Conservation (phyloP, 1,139 yeast species). For the Scheffersomyces cryptocercus region DNA sequence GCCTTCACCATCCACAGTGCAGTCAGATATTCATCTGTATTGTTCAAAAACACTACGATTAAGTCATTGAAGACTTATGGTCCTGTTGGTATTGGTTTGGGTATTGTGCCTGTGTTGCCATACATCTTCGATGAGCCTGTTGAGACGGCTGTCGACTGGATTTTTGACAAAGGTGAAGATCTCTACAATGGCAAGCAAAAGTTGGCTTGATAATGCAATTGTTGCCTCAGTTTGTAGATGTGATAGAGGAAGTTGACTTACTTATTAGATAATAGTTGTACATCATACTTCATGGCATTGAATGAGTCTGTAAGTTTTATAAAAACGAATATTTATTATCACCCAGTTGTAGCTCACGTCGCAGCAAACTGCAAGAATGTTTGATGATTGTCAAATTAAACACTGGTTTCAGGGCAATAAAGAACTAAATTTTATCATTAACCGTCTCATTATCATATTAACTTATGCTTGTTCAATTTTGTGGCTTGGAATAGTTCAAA, state of each 20-base stretch:
- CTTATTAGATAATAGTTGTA: too few relatives aligned
- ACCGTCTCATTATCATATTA: too few relatives aligned
- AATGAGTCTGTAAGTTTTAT: too few relatives aligned
- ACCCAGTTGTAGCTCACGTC: too few relatives aligned
- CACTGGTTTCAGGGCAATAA: too few relatives aligned
- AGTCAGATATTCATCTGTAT: slow-evolving; percentile 65
- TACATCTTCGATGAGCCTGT: slow-evolving; percentile 83
- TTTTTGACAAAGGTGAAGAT: slow-evolving; percentile 60
- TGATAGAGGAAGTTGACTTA: too few relatives aligned
- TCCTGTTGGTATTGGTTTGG: slow-evolving; percentile 76
- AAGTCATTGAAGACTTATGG: slow-evolving; percentile 58
- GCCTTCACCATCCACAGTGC: slow-evolving; percentile 83
- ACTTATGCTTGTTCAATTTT: slow-evolving; percentile 10
- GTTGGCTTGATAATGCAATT: slow-evolving; percentile 1
- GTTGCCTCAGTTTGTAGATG: too few relatives aligned
- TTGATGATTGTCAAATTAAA: too few relatives aligned
- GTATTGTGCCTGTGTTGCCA: slow-evolving; percentile 78
- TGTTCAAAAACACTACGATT: slow-evolving; percentile 48
- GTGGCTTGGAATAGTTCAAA: slow-evolving; percentile 62
- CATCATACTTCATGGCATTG: too few relatives aligned
- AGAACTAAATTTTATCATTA: too few relatives aligned
- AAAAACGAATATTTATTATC: too few relatives aligned
- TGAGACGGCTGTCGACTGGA: slow-evolving; percentile 64
- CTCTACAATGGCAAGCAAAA: slow-evolving; percentile 17
- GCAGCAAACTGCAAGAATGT: too few relatives aligned